phyloP scores from a whole-genome alignment of 495 filamentous ascomycete species.

The Cenococcum geophilum region DNA sequence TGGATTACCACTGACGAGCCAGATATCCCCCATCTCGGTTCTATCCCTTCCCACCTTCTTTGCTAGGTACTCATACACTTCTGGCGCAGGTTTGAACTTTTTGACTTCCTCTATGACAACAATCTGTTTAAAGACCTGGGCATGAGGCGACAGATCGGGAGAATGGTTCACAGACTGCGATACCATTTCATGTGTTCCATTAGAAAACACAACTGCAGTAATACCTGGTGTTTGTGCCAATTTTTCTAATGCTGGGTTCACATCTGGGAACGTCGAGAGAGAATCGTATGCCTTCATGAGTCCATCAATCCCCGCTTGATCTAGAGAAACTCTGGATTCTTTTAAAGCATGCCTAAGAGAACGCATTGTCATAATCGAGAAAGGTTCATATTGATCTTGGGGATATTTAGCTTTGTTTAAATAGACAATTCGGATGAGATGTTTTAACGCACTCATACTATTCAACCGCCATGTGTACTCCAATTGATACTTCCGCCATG shows the following conservation, averaged over 20 bases:
- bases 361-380: slow-evolving; percentile 57
- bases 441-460: slow-evolving; percentile 58
- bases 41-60: slow-evolving; percentile 43
- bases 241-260: slow-evolving; percentile 46
- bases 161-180: slow-evolving; percentile 53
- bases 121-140: slow-evolving; percentile 48
- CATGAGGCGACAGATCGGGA: slow-evolving; percentile 48
- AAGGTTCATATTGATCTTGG: slow-evolving; percentile 56
- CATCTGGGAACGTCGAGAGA: slow-evolving; percentile 65
- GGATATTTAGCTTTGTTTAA: neutral
- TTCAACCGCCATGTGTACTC: slow-evolving; percentile 81
- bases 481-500: slow-evolving; percentile 60
- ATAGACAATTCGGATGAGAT: slow-evolving; percentile 11
- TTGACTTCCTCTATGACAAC: slow-evolving; percentile 56
- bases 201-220: slow-evolving; percentile 65
- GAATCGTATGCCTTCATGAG: slow-evolving; percentile 64
- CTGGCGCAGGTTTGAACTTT: slow-evolving; percentile 65
- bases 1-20: slow-evolving; percentile 71
- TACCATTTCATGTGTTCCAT: slow-evolving; percentile 63
- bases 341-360: slow-evolving; percentile 59
- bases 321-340: slow-evolving; percentile 47
- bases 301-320: slow-evolving; percentile 37
- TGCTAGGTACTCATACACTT: slow-evolving; percentile 56
- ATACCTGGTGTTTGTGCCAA: slow-evolving; percentile 41
- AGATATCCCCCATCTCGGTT: slow-evolving; percentile 49